Evolutionary conservation across 176 grass and related monocot genomes (phyloP).

Genomic region (Hordeum vulgare): MorexV3_pseudomolecules_assembly NC_058524.1:560358532-560359031

Average conservation of each 20-base stretch:
- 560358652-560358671: not conserved
- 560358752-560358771: not conserved
- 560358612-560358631: not conserved
- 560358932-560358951: not conserved
- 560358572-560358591: not conserved
- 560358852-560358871: not conserved
- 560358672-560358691: not conserved
- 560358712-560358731: not conserved
- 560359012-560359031: not conserved
- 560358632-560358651: not conserved
- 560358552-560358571: not conserved
- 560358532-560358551: not conserved
- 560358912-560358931: not conserved
- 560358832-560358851: conserved; percentile 5
- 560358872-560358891: not conserved
- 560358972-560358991: not conserved
- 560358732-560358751: not conserved
- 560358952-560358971: not conserved
- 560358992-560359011: not conserved
- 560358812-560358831: conserved; percentile 20
- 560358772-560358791: conserved; percentile 65
- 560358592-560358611: not conserved
- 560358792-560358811: conserved; percentile 63
- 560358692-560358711: not conserved
- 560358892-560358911: not conserved